These are phyloP conservation scores for Madurella fahalii DNA, from an alignment of 2,329 filamentous ascomycete species.

Conservation along the genomic window DNA sequence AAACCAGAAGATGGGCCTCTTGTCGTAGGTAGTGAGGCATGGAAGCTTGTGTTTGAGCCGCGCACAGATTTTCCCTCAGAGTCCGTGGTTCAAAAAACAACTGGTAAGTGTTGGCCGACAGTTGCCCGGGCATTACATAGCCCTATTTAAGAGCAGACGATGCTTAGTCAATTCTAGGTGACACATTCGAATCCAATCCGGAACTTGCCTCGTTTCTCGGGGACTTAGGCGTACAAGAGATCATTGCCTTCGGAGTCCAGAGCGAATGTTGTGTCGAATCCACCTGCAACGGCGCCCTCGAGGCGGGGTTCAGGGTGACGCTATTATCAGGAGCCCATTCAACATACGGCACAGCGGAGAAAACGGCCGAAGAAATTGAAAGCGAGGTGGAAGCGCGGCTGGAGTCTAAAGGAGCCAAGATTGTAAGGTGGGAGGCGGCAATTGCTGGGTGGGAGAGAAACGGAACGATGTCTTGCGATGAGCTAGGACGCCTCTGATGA, in stretches of 20 bases:
- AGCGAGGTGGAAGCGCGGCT: constrained; percentile 27
- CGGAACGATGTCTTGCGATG: not conserved
- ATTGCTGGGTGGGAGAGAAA: constrained; percentile 10
- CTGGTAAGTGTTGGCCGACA: constrained; percentile 19
- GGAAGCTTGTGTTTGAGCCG: constrained; percentile 31
- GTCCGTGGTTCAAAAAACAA: constrained; percentile 28
- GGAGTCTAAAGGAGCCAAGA: constrained; percentile 20
- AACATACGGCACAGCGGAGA: constrained; percentile 27
- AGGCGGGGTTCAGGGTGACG: constrained; percentile 29
- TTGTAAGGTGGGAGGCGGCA: constrained; percentile 25
- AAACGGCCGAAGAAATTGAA: constrained; percentile 28
- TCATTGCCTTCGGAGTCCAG: constrained; percentile 31
- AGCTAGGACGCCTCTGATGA: too few species aligned
- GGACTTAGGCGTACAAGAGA: constrained; percentile 21
- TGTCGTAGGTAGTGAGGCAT: constrained; percentile 25
- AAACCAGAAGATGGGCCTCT: constrained; percentile 24
- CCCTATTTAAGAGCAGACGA: too few species aligned
- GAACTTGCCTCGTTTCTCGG: constrained; percentile 27
- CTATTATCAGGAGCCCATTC: constrained; percentile 32
- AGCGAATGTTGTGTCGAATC: constrained; percentile 32
- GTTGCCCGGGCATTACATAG: not conserved
- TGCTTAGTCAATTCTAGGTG: constrained; percentile 19
- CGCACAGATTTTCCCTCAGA: constrained; percentile 20
- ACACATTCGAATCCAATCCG: constrained; percentile 31
- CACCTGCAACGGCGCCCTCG: constrained; percentile 29